A percentile compares a stretch with the other conserved stretches of the same genome.
Conservation (phyloP, 2,329 filamentous ascomycete genomes). For the Blastomyces parvus region DNA sequence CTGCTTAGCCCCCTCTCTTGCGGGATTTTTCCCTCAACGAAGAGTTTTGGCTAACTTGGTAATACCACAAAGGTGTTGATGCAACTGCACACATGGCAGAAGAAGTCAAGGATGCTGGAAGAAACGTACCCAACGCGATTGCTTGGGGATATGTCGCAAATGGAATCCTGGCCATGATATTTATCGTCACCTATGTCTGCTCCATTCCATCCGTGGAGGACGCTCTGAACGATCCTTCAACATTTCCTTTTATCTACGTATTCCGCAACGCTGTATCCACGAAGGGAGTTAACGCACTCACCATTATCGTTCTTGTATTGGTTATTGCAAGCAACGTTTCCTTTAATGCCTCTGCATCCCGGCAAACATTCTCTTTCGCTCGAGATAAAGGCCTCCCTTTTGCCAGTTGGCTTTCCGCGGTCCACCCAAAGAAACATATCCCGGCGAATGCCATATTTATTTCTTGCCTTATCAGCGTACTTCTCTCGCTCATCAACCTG, state of each 20-base stretch:
- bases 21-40: slow-evolving; percentile 7
- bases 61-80: slow-evolving; percentile 15
- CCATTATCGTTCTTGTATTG: slow-evolving; percentile 26
- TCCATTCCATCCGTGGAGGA: slow-evolving; percentile 28
- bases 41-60: neutral
- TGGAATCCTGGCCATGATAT: slow-evolving; percentile 27
- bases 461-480: slow-evolving; percentile 22
- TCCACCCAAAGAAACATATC: slow-evolving; percentile 17
- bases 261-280: slow-evolving; percentile 43
- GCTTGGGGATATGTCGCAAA: slow-evolving; percentile 30
- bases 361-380: slow-evolving; percentile 18
- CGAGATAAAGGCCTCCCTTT: slow-evolving; percentile 30
- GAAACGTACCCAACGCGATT: slow-evolving; percentile 30
- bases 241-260: slow-evolving; percentile 31
- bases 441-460: slow-evolving; percentile 22
- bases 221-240: slow-evolving; percentile 25
- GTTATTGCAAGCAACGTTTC: slow-evolving; percentile 25
- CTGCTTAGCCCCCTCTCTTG: slow-evolving; percentile 35
- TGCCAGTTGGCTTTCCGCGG: slow-evolving; percentile 25
- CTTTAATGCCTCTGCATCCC: slow-evolving; percentile 37
- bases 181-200: slow-evolving; percentile 30
- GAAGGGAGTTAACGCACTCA: slow-evolving; percentile 23
- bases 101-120: slow-evolving; percentile 31
- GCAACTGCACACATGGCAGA: slow-evolving; percentile 26
- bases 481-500: slow-evolving; percentile 42